A percentile compares a stretch with the other conserved stretches of the same genome.
Conservation (phyloP, 371 early-diverging fungal genomes). For the Blastocladiella emersonii region DNA sequence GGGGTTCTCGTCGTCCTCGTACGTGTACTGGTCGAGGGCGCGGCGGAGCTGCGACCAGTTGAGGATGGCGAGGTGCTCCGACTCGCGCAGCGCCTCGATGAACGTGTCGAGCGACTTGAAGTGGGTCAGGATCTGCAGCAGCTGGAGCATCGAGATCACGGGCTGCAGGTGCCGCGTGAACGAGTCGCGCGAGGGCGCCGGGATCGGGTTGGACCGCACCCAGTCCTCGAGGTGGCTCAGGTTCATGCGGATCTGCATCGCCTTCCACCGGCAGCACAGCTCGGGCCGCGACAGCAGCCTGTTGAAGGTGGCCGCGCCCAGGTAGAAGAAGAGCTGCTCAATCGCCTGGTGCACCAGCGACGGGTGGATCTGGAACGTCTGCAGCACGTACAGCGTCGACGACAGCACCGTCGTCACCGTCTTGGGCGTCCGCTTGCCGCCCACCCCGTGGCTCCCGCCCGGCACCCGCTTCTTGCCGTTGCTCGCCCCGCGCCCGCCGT, state of each 20-base stretch:
- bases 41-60: conserved; percentile 58
- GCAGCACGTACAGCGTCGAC: conserved; percentile 40
- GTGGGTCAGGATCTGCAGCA: conserved; percentile 64
- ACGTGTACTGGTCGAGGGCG: conserved; percentile 58
- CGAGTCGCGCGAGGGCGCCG: conserved; percentile 14
- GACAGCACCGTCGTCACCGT: conserved; percentile 46
- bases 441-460: not conserved
- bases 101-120: conserved; percentile 48
- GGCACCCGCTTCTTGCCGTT: not conserved
- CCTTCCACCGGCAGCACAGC: conserved; percentile 60
- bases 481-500: not conserved
- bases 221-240: conserved; percentile 65
- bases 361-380: conserved; percentile 47
- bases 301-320: conserved; percentile 67
- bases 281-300: conserved; percentile 55
- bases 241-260: conserved; percentile 74
- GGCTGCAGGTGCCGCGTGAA: conserved; percentile 37
- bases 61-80: conserved; percentile 30
- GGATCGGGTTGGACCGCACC: conserved; percentile 46
- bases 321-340: conserved; percentile 54
- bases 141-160: conserved; percentile 60
- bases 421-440: conserved; percentile 29
- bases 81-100: conserved; percentile 49
- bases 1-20: conserved; percentile 62
- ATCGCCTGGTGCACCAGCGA: conserved; percentile 52